Conservation (phyloP, 2,329 filamentous ascomycete genomes). For the Ceratocystis harringtonii region DNA sequence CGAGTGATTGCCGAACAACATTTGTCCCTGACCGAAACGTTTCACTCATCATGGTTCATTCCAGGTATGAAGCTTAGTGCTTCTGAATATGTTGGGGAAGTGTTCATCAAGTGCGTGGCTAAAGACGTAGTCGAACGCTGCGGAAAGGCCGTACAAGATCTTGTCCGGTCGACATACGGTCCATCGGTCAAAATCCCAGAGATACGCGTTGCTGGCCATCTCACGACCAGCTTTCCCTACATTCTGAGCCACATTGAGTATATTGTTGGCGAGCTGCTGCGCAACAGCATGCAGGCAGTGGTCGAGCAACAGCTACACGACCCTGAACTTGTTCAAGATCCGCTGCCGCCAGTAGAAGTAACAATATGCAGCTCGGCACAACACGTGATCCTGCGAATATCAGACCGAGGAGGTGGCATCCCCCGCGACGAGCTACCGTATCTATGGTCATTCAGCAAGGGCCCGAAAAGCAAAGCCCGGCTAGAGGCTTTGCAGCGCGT, state of each 20-base stretch:
- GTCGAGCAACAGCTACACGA: conserved; percentile 51
- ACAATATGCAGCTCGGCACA: conserved; percentile 87
- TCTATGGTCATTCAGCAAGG: conserved; percentile 95
- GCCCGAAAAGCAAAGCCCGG: conserved; percentile 59
- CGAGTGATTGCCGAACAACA: conserved; percentile 97
- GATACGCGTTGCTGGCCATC: conserved; percentile 69
- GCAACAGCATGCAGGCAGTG: conserved; percentile 87
- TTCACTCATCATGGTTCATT: conserved; percentile 79
- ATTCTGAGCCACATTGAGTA: conserved; percentile 94
- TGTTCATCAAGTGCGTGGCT: conserved; percentile 85
- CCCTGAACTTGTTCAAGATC: conserved; percentile 20
- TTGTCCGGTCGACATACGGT: conserved; percentile 63
- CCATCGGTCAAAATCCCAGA: conserved; percentile 58
- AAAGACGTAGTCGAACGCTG: conserved; percentile 78
- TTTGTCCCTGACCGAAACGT: conserved; percentile 85
- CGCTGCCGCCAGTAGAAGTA: conserved; percentile 74
- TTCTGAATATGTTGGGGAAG: conserved; percentile 83
- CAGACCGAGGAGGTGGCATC: conserved; percentile 87
- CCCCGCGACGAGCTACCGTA: conserved; percentile 71
- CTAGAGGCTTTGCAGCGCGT: conserved; percentile 78
- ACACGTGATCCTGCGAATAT: conserved; percentile 91
- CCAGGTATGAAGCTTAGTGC: conserved; percentile 58
- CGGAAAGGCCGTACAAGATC: conserved; percentile 56
- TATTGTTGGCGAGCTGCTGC: conserved; percentile 84
- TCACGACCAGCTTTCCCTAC: conserved; percentile 85